Evolutionary conservation across 129 eudicot genomes (phyloP).

Genomic region (Artemisia annua): DNA sequence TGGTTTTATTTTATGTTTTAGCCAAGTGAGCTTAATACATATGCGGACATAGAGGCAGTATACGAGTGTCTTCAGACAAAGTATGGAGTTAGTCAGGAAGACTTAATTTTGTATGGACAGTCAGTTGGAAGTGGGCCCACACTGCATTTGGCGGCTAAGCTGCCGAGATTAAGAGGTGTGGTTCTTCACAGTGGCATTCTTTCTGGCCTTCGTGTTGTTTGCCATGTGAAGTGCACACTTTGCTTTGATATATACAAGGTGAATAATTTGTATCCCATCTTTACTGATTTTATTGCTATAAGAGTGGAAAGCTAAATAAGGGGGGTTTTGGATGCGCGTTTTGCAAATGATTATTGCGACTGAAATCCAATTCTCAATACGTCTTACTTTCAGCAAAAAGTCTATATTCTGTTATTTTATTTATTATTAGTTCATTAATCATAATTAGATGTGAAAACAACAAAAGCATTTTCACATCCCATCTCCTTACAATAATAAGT

Average conservation of each 20-base stretch:
- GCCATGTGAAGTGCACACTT: slow-evolving; percentile 73
- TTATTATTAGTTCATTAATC: background rate
- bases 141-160: slow-evolving; percentile 79
- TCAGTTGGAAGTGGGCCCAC: slow-evolving; percentile 99
- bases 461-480: background rate
- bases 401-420: background rate
- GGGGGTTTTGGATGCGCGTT: background rate
- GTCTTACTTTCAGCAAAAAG: background rate
- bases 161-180: slow-evolving; percentile 93
- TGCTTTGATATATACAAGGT: slow-evolving; percentile 92
- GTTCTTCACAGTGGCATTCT: slow-evolving; percentile 98
- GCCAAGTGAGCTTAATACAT: slow-evolving; percentile 94
- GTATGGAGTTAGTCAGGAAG: slow-evolving; percentile 91
- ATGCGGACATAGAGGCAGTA: slow-evolving; percentile 97
- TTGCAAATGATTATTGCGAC: background rate
- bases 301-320: background rate
- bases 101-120: slow-evolving; percentile 83
- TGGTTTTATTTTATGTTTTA: slow-evolving; percentile 26
- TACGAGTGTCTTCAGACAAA: slow-evolving; percentile 90
- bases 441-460: background rate
- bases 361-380: no score
- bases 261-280: background rate
- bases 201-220: slow-evolving; percentile 95
- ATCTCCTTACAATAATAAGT: background rate
- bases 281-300: background rate